Evolutionary conservation across 352 stramenopile species (phyloP), one percentile per base, ranked within the genome.

Genomic region (Globisporangium echinulatum): DNA sequence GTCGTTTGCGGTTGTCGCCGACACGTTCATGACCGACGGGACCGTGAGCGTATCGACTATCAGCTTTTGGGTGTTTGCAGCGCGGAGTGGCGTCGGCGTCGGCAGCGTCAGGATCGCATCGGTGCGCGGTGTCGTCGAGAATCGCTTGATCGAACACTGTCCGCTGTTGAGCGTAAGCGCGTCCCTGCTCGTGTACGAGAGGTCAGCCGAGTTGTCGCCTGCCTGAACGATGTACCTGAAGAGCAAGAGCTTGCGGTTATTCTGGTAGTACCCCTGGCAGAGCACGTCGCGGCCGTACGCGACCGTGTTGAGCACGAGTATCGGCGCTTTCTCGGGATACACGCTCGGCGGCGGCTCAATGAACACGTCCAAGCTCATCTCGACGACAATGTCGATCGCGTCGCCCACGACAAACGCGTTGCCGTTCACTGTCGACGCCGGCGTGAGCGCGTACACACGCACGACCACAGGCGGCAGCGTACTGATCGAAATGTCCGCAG

Each of bases 361-460:
- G 54, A 87, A 87, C 13, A 94, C 85, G 6, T 83, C 75, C 10
- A 73, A 58, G 56, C 74, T 85, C 78, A 89, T 90, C 49, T 88
- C 67, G 1, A 94, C 70, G 38, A 94, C 64, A 49, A 94, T 87
- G 7, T 93, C 70, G 48, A 94, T 86, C 15, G 80, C 60, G 50
- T 94, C 85, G 10, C 85, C 85, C 14, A 92, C 79, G 36, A 92
- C 81, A 63, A 94, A 94, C 11, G 66, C 60, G 15, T 80, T 76
- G 11, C 52, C 62, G 39, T 94, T 94, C 42, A 91, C 71, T 0
- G 59, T 70, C 3, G 80, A 62, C 6, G 77, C 68, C 3, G 63
- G 52, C 7, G 82, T 93, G 44, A 80, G 52, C 1, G 83, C 68
- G 51, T 92, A 86, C 1, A 94, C 77, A 11, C 72, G 72, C 4